phyloP scores from a whole-genome alignment of 257 asterid species.

The Linaria vulgaris region DNA sequence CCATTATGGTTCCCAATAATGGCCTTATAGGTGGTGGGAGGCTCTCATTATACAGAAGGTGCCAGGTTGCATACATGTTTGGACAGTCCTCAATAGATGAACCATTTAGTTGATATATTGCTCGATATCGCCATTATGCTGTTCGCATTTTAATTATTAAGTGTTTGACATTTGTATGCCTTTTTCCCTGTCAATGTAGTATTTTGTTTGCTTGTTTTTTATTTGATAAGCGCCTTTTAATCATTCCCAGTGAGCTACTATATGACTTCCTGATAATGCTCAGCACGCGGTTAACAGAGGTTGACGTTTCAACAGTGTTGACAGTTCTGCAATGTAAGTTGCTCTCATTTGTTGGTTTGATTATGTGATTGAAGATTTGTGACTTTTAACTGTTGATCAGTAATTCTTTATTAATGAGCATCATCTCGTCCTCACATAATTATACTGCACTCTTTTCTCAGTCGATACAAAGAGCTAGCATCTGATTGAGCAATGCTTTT shows the following conservation, averaged over 20 bases:
- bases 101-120: slow-evolving; percentile 2
- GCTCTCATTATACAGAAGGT: no score
- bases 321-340: slow-evolving; percentile 77
- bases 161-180: background rate
- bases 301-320: slow-evolving; percentile 85
- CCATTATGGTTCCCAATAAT: no score
- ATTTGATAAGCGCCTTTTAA: slow-evolving; percentile 22
- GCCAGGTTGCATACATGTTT: no score
- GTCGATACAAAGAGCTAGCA: slow-evolving; percentile 1
- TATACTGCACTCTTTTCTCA: background rate
- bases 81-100: background rate
- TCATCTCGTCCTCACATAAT: slow-evolving; percentile 1
- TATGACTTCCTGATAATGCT: slow-evolving; percentile 88
- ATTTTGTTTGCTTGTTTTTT: background rate
- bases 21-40: no score
- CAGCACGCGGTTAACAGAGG: slow-evolving; percentile 89
- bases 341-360: slow-evolving; percentile 1
- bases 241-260: slow-evolving; percentile 72
- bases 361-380: background rate
- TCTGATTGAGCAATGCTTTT: background rate
- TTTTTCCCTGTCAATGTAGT: background rate
- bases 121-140: slow-evolving; percentile 2
- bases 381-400: slow-evolving; percentile 7
- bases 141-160: background rate
- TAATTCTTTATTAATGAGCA: background rate